Conservation (phyloP, 2,329 filamentous ascomycete genomes). For the Curvularia sp. region DNA sequence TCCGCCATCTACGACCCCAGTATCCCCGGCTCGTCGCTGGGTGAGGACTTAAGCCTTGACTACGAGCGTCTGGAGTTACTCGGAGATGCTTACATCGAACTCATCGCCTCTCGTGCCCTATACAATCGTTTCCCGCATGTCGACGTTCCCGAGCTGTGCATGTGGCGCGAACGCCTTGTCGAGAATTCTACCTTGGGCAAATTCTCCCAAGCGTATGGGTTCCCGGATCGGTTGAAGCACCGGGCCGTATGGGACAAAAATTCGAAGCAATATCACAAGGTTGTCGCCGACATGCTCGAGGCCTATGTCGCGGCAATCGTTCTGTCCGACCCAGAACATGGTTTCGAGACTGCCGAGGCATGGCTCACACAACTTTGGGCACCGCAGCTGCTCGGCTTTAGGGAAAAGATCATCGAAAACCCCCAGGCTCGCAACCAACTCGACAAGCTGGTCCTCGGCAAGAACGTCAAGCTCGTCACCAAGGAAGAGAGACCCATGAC, state of each 20-base stretch:
- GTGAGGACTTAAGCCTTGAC: constrained; percentile 42
- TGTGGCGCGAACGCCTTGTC: constrained; percentile 78
- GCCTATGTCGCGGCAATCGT: constrained; percentile 85
- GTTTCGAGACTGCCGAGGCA: constrained; percentile 65
- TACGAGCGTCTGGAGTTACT: constrained; percentile 91
- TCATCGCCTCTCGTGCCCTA: constrained; percentile 77
- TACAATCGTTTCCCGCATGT: constrained; percentile 72
- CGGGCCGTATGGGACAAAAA: constrained; percentile 40
- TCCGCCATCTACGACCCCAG: constrained; percentile 33
- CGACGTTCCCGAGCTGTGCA: constrained; percentile 72
- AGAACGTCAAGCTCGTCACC: constrained; percentile 49
- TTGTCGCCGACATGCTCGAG: constrained; percentile 87
- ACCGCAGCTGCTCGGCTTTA: constrained; percentile 37
- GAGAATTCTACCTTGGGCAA: constrained; percentile 78
- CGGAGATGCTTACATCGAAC: constrained; percentile 84
- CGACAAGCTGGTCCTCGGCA: constrained; percentile 43
- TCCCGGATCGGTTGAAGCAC: constrained; percentile 70
- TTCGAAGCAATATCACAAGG: constrained; percentile 63
- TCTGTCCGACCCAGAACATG: constrained; percentile 68
- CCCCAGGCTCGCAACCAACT: constrained; percentile 51
- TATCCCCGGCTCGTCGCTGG: constrained; percentile 23
- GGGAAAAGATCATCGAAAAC: constrained; percentile 46
- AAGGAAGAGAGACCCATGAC: constrained; percentile 61
- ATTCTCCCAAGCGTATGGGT: constrained; percentile 73
- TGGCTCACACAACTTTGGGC: constrained; percentile 83